These are phyloP conservation scores for Carpinus fangiana DNA, from an alignment of 306 rosid genomes.

Conservation along the genomic window DNA sequence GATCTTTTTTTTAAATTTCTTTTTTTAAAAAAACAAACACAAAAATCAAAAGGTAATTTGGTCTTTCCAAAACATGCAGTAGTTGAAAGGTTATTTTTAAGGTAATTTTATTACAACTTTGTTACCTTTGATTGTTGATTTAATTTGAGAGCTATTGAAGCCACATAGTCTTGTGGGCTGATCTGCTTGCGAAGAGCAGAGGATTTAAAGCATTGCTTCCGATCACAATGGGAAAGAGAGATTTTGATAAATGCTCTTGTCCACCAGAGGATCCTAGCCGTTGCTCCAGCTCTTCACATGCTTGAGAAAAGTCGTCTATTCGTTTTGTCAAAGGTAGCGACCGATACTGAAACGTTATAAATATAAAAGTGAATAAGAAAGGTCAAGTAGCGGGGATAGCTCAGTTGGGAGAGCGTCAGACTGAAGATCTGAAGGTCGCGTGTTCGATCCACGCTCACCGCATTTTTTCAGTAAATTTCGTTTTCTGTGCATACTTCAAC, in stretches of 20 bases:
- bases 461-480: not conserved
- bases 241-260: slow-evolving; percentile 47
- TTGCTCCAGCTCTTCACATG: slow-evolving; percentile 31
- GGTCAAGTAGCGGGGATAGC: not conserved
- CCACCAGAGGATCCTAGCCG: slow-evolving; percentile 35
- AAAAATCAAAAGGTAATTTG: too few species aligned
- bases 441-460: slow-evolving; percentile 19
- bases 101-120: too few species aligned
- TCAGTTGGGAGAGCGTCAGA: slow-evolving; percentile 22
- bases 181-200: slow-evolving; percentile 26
- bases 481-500: too few species aligned
- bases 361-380: not conserved
- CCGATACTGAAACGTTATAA: slow-evolving; percentile 19
- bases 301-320: slow-evolving; percentile 43
- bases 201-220: slow-evolving; percentile 66
- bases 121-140: slow-evolving; percentile 54
- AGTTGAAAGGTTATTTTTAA: too few species aligned
- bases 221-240: slow-evolving; percentile 57
- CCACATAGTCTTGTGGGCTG: slow-evolving; percentile 43
- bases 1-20: too few species aligned
- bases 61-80: too few species aligned
- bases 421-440: slow-evolving; percentile 19
- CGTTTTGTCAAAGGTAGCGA: slow-evolving; percentile 45
- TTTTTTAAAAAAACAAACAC: too few species aligned
- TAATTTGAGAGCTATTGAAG: slow-evolving; percentile 44